Evolutionary conservation across 129 eudicot genomes (phyloP).

Genomic region (Centrapalus pauciflorus): DNA sequence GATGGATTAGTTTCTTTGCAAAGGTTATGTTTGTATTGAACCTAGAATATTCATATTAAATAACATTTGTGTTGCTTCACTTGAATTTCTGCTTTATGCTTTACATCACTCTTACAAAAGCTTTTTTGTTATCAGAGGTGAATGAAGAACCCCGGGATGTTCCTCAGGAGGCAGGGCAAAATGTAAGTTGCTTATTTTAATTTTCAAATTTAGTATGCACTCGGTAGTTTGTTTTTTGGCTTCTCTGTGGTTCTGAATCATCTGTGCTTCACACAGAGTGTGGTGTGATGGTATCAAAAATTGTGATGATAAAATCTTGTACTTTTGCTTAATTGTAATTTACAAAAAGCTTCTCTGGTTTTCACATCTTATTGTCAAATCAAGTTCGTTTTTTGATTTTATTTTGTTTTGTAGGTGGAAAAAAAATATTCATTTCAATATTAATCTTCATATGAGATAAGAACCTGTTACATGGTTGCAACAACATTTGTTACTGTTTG

Average conservation of each 20-base stretch:
- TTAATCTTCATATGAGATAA: too few species aligned
- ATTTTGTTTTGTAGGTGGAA: too few species aligned
- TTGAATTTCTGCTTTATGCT: not conserved
- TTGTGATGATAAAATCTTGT: not conserved
- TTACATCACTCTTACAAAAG: conserved; percentile 17
- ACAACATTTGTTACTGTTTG: too few species aligned
- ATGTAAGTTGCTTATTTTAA: conserved; percentile 38
- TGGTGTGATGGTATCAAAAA: not conserved
- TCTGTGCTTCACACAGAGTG: not conserved
- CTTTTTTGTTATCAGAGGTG: conserved; percentile 36
- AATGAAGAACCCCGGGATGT: conserved; percentile 32
- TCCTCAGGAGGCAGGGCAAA: conserved; percentile 29
- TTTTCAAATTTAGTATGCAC: not conserved
- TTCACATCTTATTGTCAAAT: not conserved
- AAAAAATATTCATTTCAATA: too few species aligned
- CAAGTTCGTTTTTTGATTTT: not conserved
- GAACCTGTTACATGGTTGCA: too few species aligned
- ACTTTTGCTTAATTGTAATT: not conserved
- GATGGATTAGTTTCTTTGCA: not conserved
- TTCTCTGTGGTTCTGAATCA: not conserved
- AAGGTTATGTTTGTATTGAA: not conserved
- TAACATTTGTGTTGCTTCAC: not conserved
- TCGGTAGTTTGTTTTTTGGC: not conserved
- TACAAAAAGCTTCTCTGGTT: not conserved
- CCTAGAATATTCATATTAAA: not conserved